Percentiles rank a stretch among this genome's conserved stretches.
These are phyloP conservation scores for Metroxylon sagu DNA, from an alignment of 176 grass and related monocot species.

Conservation along the genomic window DNA sequence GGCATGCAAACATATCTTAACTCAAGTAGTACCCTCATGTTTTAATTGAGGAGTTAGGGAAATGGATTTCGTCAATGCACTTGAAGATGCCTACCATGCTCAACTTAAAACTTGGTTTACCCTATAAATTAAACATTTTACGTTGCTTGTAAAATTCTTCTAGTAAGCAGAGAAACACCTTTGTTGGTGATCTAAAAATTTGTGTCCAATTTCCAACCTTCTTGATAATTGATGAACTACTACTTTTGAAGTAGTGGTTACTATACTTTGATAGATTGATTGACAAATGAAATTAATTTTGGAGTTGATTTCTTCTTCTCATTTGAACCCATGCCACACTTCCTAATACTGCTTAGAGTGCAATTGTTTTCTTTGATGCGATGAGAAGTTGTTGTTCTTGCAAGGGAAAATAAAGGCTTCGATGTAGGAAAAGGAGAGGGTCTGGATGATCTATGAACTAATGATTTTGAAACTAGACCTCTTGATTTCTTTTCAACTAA, in stretches of 20 bases:
- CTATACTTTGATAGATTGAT: background rate
- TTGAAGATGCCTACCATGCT: background rate
- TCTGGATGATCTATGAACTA: constrained; percentile 26
- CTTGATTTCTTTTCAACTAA: constrained; percentile 26
- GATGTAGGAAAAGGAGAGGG: constrained; percentile 17
- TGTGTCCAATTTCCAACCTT: constrained; percentile 19
- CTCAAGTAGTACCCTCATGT: background rate
- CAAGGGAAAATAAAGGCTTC: background rate
- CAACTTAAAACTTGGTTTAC: background rate
- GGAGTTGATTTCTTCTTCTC: constrained; percentile 17
- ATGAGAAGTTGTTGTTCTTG: constrained; percentile 1
- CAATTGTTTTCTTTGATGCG: constrained; percentile 53
- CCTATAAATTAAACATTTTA: background rate
- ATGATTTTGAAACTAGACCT: constrained; percentile 14
- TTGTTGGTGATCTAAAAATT: constrained; percentile 23
- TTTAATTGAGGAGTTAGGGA: background rate
- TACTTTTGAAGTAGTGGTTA: constrained; percentile 20
- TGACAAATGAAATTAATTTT: constrained; percentile 22
- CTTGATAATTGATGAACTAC: constrained; percentile 7
- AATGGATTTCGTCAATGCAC: background rate
- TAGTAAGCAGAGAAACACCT: constrained; percentile 24
- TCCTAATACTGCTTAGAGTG: constrained; percentile 11
- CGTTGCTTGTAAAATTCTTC: background rate
- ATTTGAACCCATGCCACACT: background rate
- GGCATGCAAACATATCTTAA: too few relatives aligned